Percentiles rank a stretch among this genome's conserved stretches.
These are phyloP conservation scores for Pulveroboletus sp. DNA, from an alignment of 1,284 basidiomycete species.

Conservation along the genomic window DNA sequence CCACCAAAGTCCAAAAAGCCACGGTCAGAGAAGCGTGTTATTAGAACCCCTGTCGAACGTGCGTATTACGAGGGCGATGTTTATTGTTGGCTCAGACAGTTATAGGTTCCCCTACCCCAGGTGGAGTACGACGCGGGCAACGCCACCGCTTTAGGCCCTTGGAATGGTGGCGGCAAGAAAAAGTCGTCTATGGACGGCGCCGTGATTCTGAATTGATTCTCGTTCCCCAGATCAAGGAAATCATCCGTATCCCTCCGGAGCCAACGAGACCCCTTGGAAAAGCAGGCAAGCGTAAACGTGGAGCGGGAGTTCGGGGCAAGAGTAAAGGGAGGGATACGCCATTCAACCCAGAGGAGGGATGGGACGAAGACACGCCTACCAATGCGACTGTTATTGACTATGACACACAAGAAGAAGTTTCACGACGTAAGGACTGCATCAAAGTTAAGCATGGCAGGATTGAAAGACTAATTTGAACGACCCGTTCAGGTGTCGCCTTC, in stretches of 20 bases:
- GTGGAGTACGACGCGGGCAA: slow-evolving; percentile 72
- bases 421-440: slow-evolving; percentile 56
- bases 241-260: slow-evolving; percentile 76
- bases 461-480: neutral
- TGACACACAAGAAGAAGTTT: slow-evolving; percentile 54
- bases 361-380: slow-evolving; percentile 79
- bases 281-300: slow-evolving; percentile 40
- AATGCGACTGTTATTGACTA: slow-evolving; percentile 72
- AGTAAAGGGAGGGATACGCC: slow-evolving; percentile 41
- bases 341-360: slow-evolving; percentile 73
- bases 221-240: slow-evolving; percentile 80
- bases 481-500: slow-evolving; percentile 63
- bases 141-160: slow-evolving; percentile 77
- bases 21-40: slow-evolving; percentile 25
- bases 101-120: slow-evolving; percentile 30
- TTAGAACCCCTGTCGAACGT: slow-evolving; percentile 20
- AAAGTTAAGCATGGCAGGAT: neutral
- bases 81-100: slow-evolving; percentile 9
- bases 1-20: slow-evolving; percentile 36
- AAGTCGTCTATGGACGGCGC: slow-evolving; percentile 74
- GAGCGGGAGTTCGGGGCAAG: slow-evolving; percentile 34
- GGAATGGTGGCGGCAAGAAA: slow-evolving; percentile 93
- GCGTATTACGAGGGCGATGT: neutral
- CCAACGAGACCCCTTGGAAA: slow-evolving; percentile 52
- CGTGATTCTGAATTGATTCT: slow-evolving; percentile 49